Conservation (phyloP, 2,329 filamentous ascomycete species). For the Fusarium chlamydosporum region DNA sequence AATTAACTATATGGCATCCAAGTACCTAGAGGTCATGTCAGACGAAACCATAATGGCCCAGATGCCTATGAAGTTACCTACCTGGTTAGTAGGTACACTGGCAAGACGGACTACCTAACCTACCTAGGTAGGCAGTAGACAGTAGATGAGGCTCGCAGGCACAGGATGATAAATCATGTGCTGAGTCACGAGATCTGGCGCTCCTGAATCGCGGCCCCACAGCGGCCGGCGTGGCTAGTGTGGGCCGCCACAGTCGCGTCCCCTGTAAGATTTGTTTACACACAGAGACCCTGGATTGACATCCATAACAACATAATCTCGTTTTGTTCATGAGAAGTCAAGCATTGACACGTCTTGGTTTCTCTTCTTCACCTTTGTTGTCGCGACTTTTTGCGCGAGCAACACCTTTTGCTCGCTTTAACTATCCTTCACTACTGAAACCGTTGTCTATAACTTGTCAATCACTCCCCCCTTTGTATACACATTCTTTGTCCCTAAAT, state of each 20-base stretch:
- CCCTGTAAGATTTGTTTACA: conserved; percentile 53
- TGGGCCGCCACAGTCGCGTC: conserved; percentile 44
- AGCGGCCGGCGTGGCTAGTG: conserved; percentile 5
- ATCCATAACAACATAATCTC: conserved; percentile 52
- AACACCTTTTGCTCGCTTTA: conserved; percentile 38
- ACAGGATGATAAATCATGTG: conserved; percentile 26
- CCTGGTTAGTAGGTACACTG: no score
- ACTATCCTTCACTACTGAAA: conserved; percentile 30
- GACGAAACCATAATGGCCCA: background rate
- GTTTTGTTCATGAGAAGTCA: conserved; percentile 46
- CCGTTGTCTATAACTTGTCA: conserved; percentile 42
- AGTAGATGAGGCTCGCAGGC: background rate
- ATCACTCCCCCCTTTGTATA: conserved; percentile 32
- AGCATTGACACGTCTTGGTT: conserved; percentile 44
- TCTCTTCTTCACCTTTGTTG: conserved; percentile 45
- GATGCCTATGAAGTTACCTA: background rate
- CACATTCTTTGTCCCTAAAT: conserved; percentile 38
- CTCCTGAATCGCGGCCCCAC: conserved; percentile 42
- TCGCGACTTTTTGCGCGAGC: conserved; percentile 49
- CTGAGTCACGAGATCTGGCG: conserved; percentile 32
- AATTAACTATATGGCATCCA: no score
- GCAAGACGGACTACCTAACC: no score
- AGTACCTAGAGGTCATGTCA: no score
- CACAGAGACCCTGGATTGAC: conserved; percentile 43
- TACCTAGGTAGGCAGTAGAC: no score